Conservation (phyloP, 352 stramenopile species). For the Phytopythium ostracodes region DNA sequence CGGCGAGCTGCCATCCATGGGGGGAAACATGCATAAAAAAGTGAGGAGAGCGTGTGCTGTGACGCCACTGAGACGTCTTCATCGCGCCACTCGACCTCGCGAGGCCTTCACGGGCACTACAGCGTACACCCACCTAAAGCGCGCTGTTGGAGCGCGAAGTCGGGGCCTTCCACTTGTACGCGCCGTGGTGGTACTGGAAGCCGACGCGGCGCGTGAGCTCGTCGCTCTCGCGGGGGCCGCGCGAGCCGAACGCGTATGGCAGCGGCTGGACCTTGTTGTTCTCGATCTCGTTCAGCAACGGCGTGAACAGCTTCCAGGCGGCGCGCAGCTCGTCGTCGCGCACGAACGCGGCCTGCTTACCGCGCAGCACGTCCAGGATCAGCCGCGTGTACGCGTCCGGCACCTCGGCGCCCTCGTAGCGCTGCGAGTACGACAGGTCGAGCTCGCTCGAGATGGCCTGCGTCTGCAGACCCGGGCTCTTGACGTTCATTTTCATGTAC, state of each 20-base stretch:
- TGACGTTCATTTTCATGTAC: conserved; percentile 97
- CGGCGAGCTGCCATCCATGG: neutral
- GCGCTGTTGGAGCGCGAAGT: conserved; percentile 31
- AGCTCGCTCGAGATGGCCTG: conserved; percentile 94
- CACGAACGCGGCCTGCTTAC: conserved; percentile 96
- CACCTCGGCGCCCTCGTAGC: conserved; percentile 84
- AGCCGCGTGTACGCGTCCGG: conserved; percentile 97
- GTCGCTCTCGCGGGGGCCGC: conserved; percentile 91
- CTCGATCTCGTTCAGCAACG: conserved; percentile 96
- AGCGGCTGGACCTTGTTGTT: conserved; percentile 87
- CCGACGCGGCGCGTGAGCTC: conserved; percentile 58
- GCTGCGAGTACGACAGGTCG: conserved; percentile 94
- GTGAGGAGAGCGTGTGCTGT: neutral
- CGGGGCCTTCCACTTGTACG: conserved; percentile 67
- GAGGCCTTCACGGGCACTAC: neutral
- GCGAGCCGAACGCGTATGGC: conserved; percentile 91
- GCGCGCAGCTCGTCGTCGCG: conserved; percentile 95
- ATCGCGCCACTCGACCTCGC: neutral
- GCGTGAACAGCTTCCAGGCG: conserved; percentile 98
- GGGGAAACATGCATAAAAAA: neutral
- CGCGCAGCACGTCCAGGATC: conserved; percentile 96
- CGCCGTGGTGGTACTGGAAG: conserved; percentile 76
- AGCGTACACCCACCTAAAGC: conserved; percentile 23
- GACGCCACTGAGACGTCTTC: too few relatives aligned
- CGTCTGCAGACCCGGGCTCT: conserved; percentile 90